A percentile compares a stretch with the other conserved stretches of the same genome.
phyloP scores from a whole-genome alignment of 148 eudicot genomes.

The Silene conica region DNA sequence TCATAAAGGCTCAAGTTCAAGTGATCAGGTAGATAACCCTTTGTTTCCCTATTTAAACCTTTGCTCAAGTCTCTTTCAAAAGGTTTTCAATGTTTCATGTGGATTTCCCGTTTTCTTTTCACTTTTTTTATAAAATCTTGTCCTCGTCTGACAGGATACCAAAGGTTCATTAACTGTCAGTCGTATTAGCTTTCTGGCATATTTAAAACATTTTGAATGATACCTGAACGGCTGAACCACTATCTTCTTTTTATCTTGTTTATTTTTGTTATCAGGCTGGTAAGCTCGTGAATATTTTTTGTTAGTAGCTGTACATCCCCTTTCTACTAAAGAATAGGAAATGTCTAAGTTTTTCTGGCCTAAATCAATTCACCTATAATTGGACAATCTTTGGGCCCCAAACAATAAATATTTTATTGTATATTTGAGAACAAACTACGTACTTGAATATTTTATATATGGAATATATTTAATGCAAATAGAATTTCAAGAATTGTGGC shows the following conservation, averaged over 20 bases:
- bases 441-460: no score
- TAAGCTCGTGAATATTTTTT: not conserved
- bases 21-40: slow-evolving; percentile 59
- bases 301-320: not conserved
- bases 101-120: not conserved
- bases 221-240: not conserved
- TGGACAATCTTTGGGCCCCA: no score
- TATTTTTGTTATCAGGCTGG: not conserved
- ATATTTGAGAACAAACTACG: no score
- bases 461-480: no score
- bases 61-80: not conserved
- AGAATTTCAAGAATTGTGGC: no score
- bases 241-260: not conserved
- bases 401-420: no score
- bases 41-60: not conserved
- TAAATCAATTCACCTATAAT: no score
- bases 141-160: no score
- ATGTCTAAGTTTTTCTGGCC: no score
- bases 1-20: slow-evolving; percentile 90
- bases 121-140: not conserved
- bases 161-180: no score
- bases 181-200: not conserved
- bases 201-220: not conserved
- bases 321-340: no score
- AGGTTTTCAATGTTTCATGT: not conserved